These are phyloP conservation scores for Fusarium gaditjirri DNA, from an alignment of 2,329 filamentous ascomycete species.

Conservation along the genomic window DNA sequence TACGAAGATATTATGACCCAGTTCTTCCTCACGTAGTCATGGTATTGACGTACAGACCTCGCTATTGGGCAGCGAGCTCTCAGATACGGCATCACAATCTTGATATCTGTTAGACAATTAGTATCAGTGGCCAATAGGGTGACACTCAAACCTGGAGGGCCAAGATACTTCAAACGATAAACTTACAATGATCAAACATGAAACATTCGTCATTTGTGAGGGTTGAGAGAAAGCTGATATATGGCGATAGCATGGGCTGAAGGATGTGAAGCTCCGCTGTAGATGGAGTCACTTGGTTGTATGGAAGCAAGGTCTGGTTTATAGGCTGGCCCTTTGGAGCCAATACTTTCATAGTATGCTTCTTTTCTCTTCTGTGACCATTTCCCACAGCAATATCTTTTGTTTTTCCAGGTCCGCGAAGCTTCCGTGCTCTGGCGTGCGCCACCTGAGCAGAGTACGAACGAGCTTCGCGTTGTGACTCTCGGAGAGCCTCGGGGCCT, in stretches of 20 bases:
- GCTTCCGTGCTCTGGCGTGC: neutral
- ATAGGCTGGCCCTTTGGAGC: accelerated
- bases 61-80: neutral
- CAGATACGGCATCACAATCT: neutral
- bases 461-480: neutral
- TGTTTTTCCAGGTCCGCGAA: neutral
- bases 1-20: neutral
- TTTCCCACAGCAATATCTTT: accelerated
- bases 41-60: neutral
- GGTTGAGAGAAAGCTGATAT: neutral
- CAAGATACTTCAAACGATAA: accelerated
- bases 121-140: too few species aligned
- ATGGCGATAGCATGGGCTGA: neutral
- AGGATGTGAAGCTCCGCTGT: neutral
- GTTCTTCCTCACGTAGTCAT: accelerated
- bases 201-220: neutral
- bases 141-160: too few species aligned
- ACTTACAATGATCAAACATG: neutral
- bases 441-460: neutral
- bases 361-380: neutral
- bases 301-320: neutral
- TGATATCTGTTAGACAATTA: neutral
- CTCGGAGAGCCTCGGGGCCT: neutral
- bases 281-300: neutral
- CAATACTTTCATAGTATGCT: accelerated